Evolutionary conservation across 2,329 filamentous ascomycete genomes (phyloP).

Genomic region (Fusarium sp.): DNA sequence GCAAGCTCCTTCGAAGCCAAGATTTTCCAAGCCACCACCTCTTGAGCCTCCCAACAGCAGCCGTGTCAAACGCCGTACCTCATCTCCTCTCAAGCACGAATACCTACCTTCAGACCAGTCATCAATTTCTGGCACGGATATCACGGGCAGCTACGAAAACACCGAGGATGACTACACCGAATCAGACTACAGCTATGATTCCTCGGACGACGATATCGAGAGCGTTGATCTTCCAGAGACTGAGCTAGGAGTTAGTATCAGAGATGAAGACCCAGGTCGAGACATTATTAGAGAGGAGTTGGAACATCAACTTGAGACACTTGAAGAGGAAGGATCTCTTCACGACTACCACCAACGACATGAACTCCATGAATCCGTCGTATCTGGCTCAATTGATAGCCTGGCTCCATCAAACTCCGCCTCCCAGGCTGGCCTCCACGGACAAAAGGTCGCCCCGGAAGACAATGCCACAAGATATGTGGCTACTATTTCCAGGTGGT

Average conservation of each 20-base stretch:
- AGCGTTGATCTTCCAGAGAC: slow-evolving; percentile 69
- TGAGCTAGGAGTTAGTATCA: slow-evolving; percentile 67
- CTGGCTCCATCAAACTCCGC: slow-evolving; percentile 84
- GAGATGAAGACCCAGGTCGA: slow-evolving; percentile 61
- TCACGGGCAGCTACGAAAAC: slow-evolving; percentile 62
- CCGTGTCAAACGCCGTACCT: slow-evolving; percentile 75
- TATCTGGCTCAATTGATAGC: slow-evolving; percentile 66
- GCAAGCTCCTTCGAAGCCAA: slow-evolving; percentile 43
- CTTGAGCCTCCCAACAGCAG: slow-evolving; percentile 56
- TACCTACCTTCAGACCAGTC: slow-evolving; percentile 85
- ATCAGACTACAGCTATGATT: slow-evolving; percentile 61
- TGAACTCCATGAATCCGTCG: slow-evolving; percentile 51
- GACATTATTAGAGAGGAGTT: slow-evolving; percentile 35
- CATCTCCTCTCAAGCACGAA: slow-evolving; percentile 96
- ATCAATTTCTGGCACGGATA: slow-evolving; percentile 69
- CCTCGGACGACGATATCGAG: slow-evolving; percentile 67
- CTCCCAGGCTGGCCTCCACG: slow-evolving; percentile 74
- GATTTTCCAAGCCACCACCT: slow-evolving; percentile 55
- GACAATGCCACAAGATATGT: slow-evolving; percentile 60
- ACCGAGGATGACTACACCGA: slow-evolving; percentile 54
- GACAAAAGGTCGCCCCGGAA: slow-evolving; percentile 52
- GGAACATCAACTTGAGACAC: slow-evolving; percentile 51
- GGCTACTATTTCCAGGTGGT: slow-evolving; percentile 71
- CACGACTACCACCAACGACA: slow-evolving; percentile 33
- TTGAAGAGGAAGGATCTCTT: slow-evolving; percentile 21